Evolutionary conservation across 805 yeast species (phyloP), one percentile per base, ranked within the genome.

Genomic region (Suhomyces kilbournensis): DNA sequence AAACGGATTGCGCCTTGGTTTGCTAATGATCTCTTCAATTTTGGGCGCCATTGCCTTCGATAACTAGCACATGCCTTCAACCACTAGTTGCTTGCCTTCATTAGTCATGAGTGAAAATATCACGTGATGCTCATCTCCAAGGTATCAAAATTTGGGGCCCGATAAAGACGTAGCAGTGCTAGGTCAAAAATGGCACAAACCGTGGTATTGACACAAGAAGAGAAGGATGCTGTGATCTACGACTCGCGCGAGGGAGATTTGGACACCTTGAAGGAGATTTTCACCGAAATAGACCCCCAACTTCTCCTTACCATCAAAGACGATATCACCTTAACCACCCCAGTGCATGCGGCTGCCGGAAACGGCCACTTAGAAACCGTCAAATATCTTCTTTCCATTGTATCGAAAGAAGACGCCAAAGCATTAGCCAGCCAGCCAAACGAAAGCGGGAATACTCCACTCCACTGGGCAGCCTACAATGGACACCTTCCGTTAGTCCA

Each of bases 391-490:
- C 64, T 90, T 30, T 71, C 80, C 0, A 63, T 82, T 26, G 53
- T 84, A 4, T 61, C 78, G 0, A 67, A 73, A 30, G 74, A 67
- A 30, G 78, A 82, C 8, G 81, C 82, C 14, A 60, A 50, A 10
- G 50, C 54, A 28, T 61, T 71, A 52, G 75, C 70, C 12, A 55
- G 65, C 23, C 60, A 59, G 15, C 54, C 74, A 51, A 94, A 94
- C 65, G 87, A 82, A 47, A 82, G 87, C 19, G 99, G 98, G 1
- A 94, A 94, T 67, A 92, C 99, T 0, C 88, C 98, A 0, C 76
- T 94, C 57, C 98, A 94, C 67, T 94, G 99, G 99, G 97, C 98
- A 0, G 80, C 96, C 0, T 80, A 84, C 58, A 91, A 89, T 62
- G 98, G 97, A 1, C 91, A 91, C 61, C 68, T 90, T 52, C 84